Conservation (phyloP, 2,329 filamentous ascomycete genomes). For the Colletotrichum spinosum region DNA sequence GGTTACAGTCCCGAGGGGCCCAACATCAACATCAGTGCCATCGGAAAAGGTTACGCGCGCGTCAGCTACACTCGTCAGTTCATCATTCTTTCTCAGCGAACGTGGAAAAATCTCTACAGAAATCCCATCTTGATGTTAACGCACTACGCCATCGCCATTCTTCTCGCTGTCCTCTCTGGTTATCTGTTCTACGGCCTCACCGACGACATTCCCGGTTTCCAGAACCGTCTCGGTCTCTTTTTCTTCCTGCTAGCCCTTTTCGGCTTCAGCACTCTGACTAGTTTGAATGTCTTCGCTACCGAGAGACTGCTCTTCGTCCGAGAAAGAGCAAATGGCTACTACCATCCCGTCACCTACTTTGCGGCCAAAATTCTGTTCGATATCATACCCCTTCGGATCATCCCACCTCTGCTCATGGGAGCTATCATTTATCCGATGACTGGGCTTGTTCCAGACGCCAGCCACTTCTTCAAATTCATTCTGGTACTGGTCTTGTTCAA, state of each 20-base stretch:
- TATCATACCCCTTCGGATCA: constrained; percentile 91
- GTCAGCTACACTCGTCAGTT: constrained; percentile 87
- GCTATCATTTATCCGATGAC: constrained; percentile 99
- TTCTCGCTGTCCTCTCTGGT: constrained; percentile 92
- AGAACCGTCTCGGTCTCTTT: constrained; percentile 96
- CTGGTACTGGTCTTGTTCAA: constrained; percentile 96
- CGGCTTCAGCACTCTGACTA: constrained; percentile 95
- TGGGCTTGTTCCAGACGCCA: constrained; percentile 83
- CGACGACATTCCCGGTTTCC: constrained; percentile 96
- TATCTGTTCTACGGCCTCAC: constrained; percentile 97
- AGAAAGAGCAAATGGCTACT: constrained; percentile 97
- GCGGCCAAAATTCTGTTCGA: constrained; percentile 98
- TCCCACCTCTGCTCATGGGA: constrained; percentile 95
- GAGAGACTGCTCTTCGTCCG: constrained; percentile 92
- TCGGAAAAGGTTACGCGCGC: constrained; percentile 85
- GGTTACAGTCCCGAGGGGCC: constrained; percentile 58
- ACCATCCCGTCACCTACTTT: constrained; percentile 94
- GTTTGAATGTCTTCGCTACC: constrained; percentile 90
- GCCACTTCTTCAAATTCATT: constrained; percentile 91
- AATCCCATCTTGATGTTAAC: constrained; percentile 99
- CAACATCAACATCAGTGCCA: constrained; percentile 65
- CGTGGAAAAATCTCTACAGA: constrained; percentile 96
- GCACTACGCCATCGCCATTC: constrained; percentile 96
- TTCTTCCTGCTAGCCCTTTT: constrained; percentile 97
- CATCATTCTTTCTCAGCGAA: constrained; percentile 86